Base-by-base conservation (phyloP, 768 basidiomycete genomes). In the Galerina marginata region DNA sequence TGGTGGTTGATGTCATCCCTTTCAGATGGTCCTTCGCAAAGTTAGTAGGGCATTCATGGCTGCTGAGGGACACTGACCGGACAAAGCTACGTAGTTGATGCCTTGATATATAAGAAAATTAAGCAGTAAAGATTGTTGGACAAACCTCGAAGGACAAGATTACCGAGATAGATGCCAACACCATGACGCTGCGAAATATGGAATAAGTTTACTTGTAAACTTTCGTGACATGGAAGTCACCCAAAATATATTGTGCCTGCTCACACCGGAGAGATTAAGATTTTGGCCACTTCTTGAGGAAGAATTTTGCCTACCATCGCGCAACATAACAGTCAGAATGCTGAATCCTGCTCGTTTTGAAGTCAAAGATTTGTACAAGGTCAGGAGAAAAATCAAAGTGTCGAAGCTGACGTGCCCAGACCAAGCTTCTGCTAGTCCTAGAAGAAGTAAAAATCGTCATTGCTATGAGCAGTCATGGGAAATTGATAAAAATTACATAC, bases 161-260 rank as follows among this genome's bases (percentile, higher is more conserved):
- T 9, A 57, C 56, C 25, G 56, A 57, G 9, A 39, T 37, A 12
- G 56, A 48, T 6, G 47, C 36, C 14, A 57, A 20, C n/a, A 48
- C 47, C 25, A 57, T 47, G 25, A 57, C 38, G 2, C 56, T 56
- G 36, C 15, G n/a, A 12, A 25, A 46, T 26, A 26, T n/a, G 20
- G 20, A 4, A 12, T 54, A 39, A 38, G 37, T 3, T n/a, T 3
- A 39, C 20, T 11, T 37, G 2, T 15, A 11, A 11, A 11, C 5
- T 7, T 47, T 11, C 4, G 14, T 3, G 16, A 47, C 9, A 6
- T 6, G 4, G 12, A 47, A n/a, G 23, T 43, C 20, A 57, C 56
- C 56, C 56, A 42, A 57, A 57, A 29, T 57, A 57, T 6, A 57
- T 37, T 7, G 56, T 47, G 36, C 56, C 56, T 57, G 11, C 37